Base-by-base conservation (phyloP, 2,329 filamentous ascomycete genomes). In the Fusarium proliferatum region DNA sequence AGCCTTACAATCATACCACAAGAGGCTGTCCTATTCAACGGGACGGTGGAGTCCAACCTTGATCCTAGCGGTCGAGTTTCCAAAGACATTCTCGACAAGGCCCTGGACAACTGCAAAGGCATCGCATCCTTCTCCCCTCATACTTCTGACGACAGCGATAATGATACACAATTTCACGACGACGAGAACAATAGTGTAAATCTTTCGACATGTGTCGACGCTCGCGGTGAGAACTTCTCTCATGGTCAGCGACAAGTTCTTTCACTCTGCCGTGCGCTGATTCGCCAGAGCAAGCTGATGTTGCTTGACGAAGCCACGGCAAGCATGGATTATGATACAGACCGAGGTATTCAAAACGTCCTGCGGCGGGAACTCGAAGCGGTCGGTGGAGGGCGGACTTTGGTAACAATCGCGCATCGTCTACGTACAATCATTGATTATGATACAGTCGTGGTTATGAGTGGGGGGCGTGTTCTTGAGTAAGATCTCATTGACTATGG, bases 11-110 rank as follows among this genome's bases (percentile, higher is more conserved):
- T 90, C 46, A 90, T 90, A 23, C 87, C 89, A 0, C 88, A 90
- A 72, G 89, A 90, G 71, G 86, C 89, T 0, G 87, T 88, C 23
- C 81, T 90, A 12, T 89, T 89, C 77, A 87, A 86, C 67, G 88
- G 87, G 28, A 85, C 84, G 16, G 84, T 89, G 16, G 80, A 82
- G 52, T 86, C 85, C 19, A 89, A 94, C 75, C 85, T 94, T 19
- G 92, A 94, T 78, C 89, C 92, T 1, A 90, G 91, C 43, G 85
- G 87, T 39, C 84, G 87, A 39, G 84, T 91, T 34, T 83, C 86
- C 1, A 86, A 88, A 57, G 81, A 82, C 3, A 84, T 87, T 42
- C 84, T 94, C 1, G 84, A 86, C 36, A 88, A 87, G 67, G 91
- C 90, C 0, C 84, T 94, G 9, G 85, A 88, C 36, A 88, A 90